Base-by-base conservation (phyloP, 2,329 filamentous ascomycete genomes). In the Penicillium sp. region DNA sequence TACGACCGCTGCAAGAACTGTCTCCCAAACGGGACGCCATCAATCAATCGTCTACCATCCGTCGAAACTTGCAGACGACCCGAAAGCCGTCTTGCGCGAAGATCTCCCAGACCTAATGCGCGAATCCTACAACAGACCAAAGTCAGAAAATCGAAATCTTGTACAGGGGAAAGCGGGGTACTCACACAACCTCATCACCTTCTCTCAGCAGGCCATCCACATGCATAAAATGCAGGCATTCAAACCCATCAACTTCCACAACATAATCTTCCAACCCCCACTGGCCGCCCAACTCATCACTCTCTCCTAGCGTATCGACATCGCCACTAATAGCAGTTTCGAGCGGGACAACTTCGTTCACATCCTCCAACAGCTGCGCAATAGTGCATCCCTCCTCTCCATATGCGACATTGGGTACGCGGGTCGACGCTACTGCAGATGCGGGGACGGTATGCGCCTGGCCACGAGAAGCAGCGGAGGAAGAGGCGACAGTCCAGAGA, bases 261-360 rank as follows among this genome's bases (percentile, higher is more conserved):
- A 83, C 83, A 71, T 97, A 97, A 69, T 97, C 90, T 66, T 97
- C 92, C 3, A 96, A 75, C 0, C 90, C 91, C 90, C 91, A 96
- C 59, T 91, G 69, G 8, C 74, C 73, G 48, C 71, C 72, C 42
- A 60, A 65, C 38, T 71, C 68, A 8, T 66, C 61, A 45, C 68
- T 67, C 40, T 68, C 50, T 1, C 55, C 52, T 14, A 51, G 5
- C 12, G 35, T 66, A 24, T 64, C 56, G 20, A 58, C 66, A 2
- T 67, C 65, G 42, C 28, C 45, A 35, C 45, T 80, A 18, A 42
- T 21, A 42, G 81, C 80, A 56, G 86, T 85, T 74, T 96, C 91
- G 0, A 97, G 83, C 0, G 92, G 91, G 1, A 97, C 77, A 16
- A 89, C 81, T 45, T 89, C 83, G 72, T 95, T 92, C 63, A 97